phyloP scores from a whole-genome alignment of 2,329 filamentous ascomycete genomes.

The Zymoseptoria ardabiliae region DNA sequence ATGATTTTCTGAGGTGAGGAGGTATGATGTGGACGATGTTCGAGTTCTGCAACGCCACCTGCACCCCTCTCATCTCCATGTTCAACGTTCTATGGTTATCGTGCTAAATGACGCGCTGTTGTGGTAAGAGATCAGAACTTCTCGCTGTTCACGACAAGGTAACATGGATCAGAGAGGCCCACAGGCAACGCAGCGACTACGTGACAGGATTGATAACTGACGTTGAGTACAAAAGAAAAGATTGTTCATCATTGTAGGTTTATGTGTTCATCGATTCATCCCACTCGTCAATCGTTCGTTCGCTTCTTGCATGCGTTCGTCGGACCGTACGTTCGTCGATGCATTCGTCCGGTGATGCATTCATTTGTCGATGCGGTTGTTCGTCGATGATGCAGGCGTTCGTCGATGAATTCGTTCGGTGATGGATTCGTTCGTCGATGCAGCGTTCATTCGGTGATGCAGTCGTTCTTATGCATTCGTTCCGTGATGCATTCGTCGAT shows the following conservation, averaged over 20 bases:
- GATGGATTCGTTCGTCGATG: not conserved
- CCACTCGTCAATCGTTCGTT: not conserved
- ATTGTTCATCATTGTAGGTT: not conserved
- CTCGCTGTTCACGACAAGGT: not conserved
- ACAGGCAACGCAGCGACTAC: not conserved
- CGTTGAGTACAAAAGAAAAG: not conserved
- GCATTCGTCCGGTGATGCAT: not conserved
- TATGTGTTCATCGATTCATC: not conserved
- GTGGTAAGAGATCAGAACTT: not conserved
- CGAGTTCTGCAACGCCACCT: too few species aligned
- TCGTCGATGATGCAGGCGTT: not conserved
- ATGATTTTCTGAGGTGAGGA: conserved; percentile 15
- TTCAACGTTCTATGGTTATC: not conserved
- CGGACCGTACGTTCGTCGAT: not conserved
- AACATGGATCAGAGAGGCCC: not conserved
- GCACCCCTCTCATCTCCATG: too few species aligned
- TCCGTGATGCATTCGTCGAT: too few species aligned
- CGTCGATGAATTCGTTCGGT: not conserved
- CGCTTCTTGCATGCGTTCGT: not conserved
- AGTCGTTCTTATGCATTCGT: too few species aligned
- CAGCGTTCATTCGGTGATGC: too few species aligned
- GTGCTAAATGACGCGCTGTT: not conserved
- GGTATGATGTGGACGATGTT: not conserved
- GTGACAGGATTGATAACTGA: not conserved
- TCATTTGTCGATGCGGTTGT: not conserved